A percentile compares a stretch with the other conserved stretches of the same genome.
phyloP scores from a whole-genome alignment of 2,329 filamentous ascomycete species.

The Microcera coccophila region DNA sequence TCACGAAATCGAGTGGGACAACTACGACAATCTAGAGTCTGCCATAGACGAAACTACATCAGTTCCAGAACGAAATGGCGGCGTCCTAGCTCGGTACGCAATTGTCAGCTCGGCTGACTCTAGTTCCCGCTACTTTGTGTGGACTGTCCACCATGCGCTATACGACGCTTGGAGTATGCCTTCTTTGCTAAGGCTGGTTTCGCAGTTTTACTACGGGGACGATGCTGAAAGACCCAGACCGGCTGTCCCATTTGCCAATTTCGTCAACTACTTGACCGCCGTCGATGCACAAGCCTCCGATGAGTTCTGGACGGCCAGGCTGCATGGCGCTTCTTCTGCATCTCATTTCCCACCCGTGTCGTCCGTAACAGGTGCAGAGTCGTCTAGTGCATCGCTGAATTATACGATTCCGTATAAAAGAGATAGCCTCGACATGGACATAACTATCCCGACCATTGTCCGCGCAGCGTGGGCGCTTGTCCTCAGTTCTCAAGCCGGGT shows the following conservation, averaged over 20 bases:
- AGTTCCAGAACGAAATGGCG: slow-evolving; percentile 15
- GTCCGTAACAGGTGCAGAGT: too few relatives aligned
- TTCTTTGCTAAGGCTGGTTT: slow-evolving; percentile 9
- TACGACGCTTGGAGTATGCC: slow-evolving; percentile 25
- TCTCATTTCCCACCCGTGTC: too few relatives aligned
- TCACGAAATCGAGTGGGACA: slow-evolving; percentile 9
- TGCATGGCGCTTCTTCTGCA: too few relatives aligned
- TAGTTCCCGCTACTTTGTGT: slow-evolving; percentile 11
- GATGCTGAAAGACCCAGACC: neutral
- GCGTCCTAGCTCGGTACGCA: slow-evolving; percentile 6
- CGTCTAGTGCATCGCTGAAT: too few relatives aligned
- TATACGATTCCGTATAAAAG: too few relatives aligned
- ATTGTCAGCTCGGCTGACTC: slow-evolving; percentile 2
- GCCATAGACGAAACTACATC: neutral
- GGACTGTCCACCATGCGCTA: slow-evolving; percentile 18
- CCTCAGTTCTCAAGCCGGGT: neutral
- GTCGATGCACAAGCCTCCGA: too few relatives aligned
- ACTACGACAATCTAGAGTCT: slow-evolving; percentile 2
- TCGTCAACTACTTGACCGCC: slow-evolving; percentile 14
- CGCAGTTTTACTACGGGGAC: slow-evolving; percentile 5
- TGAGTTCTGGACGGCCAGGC: too few relatives aligned
- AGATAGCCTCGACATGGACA: too few relatives aligned
- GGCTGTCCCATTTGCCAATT: slow-evolving; percentile 10
- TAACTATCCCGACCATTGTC: too few relatives aligned
- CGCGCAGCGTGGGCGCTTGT: neutral